Conservation (phyloP, 2,329 filamentous ascomycete species). For the Fusarium clavum region DNA sequence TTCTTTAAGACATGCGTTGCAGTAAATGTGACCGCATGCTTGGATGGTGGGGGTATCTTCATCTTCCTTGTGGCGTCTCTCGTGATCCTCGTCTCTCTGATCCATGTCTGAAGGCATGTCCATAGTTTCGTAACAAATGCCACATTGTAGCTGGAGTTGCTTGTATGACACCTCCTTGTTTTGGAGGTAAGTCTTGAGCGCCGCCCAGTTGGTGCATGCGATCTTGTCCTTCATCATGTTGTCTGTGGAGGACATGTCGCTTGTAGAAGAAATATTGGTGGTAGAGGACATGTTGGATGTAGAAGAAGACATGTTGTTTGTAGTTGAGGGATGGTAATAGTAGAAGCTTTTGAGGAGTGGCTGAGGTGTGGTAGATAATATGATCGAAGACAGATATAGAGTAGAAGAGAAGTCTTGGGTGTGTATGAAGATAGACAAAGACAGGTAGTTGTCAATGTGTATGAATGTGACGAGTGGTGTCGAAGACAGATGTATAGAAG, state of each 20-base stretch:
- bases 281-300: not conserved
- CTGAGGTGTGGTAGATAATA: not conserved
- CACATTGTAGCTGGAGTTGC: not conserved
- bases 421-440: no score
- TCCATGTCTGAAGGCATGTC: not conserved
- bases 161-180: not conserved
- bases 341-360: no score
- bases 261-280: not conserved
- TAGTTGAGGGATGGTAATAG: no score
- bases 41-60: not conserved
- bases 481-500: not conserved
- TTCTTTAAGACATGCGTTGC: not conserved
- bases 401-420: not conserved
- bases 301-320: not conserved
- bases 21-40: slow-evolving; percentile 14
- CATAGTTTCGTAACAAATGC: not conserved
- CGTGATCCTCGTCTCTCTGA: not conserved
- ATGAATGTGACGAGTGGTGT: no score
- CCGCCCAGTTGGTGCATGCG: not conserved
- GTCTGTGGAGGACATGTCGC: not conserved
- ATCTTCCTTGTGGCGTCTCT: not conserved
- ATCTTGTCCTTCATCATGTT: not conserved
- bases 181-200: not conserved
- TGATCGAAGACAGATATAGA: not conserved
- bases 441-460: no score